Evolutionary conservation across 2,329 filamentous ascomycete genomes (phyloP).

Genomic region (Exophiala sp.): DNA sequence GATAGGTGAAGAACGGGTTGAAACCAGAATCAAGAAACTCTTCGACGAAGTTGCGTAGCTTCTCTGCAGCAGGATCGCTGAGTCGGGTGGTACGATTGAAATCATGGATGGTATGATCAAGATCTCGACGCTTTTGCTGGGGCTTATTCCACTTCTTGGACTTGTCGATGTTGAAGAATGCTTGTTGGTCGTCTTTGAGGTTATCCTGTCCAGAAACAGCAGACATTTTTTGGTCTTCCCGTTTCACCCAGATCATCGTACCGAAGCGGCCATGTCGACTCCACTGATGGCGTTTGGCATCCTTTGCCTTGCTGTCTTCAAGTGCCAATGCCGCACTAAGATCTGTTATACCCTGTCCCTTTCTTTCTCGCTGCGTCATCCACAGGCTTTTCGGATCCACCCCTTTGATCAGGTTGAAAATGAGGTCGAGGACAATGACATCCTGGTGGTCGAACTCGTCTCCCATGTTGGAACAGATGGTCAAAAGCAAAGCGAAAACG

Average conservation of each 20-base stretch:
- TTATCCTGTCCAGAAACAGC: constrained; percentile 87
- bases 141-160: constrained; percentile 89
- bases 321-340: constrained; percentile 72
- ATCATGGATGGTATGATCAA: constrained; percentile 61
- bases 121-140: constrained; percentile 58
- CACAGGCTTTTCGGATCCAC: constrained; percentile 82
- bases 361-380: constrained; percentile 71
- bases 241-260: constrained; percentile 94
- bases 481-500: constrained; percentile 79
- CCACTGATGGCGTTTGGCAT: constrained; percentile 72
- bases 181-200: constrained; percentile 67
- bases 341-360: constrained; percentile 67
- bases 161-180: constrained; percentile 83
- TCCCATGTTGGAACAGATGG: constrained; percentile 85
- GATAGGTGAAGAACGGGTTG: constrained; percentile 81
- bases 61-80: constrained; percentile 67
- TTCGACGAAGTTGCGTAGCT: constrained; percentile 77
- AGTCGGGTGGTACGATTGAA: constrained; percentile 71
- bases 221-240: constrained; percentile 77
- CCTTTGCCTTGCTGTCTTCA: constrained; percentile 76
- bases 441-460: constrained; percentile 91
- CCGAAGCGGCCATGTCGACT: constrained; percentile 92
- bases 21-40: constrained; percentile 95
- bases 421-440: constrained; percentile 80
- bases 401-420: constrained; percentile 90